Base-by-base conservation (phyloP, 2,329 filamentous ascomycete species). In the Diplocarpon mali region DNA sequence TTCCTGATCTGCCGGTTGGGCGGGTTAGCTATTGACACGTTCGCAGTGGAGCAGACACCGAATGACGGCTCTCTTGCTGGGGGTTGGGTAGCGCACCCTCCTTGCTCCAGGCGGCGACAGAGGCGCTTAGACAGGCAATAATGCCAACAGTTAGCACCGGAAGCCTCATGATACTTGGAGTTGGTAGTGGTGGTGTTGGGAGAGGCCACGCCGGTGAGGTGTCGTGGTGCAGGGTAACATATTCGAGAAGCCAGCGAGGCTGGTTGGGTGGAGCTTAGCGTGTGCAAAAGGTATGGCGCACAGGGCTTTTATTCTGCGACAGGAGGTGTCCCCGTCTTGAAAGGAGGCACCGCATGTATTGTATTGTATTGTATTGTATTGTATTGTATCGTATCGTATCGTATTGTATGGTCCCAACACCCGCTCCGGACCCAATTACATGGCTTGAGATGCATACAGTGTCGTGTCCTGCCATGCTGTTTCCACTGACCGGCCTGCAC, bases 1-100 rank as follows among this genome's bases (percentile, higher is more conserved):
- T 68, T 98, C 92, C 62, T 93, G 87, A 67, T 98, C 92, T 93
- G 59, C n/a, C 24, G 42, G 30, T 43, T 46, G 30, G 27, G 40
- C 46, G 40, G 16, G 60, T 59, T 56, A 52, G 44, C 38, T 57
- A 35, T 38, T 38, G 39, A 46, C 35, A 46, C 38, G 43, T 40
- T 45, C 24, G 28, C n/a, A 24, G 29, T 37, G 40, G 35, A 35
- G 24, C 14, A 32, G 31, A 31, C 37, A 32, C 20, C 10, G 38
- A 17, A 32, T 9, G 29, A 35, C 2, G 15, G 34, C n/a, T 14
- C 34, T 32, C 13, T 15, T 37, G 2, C 5, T 7, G 38, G 39
- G 5, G 29, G 15, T 40, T 39, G 17, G 42, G 14, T 15, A 10
- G 57, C 52, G 38, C 44, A 62, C 62, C 62, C 57, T 64, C 62